Evolutionary conservation across 2,329 filamentous ascomycete species (phyloP).

Genomic region (Fusarium sp.): DNA sequence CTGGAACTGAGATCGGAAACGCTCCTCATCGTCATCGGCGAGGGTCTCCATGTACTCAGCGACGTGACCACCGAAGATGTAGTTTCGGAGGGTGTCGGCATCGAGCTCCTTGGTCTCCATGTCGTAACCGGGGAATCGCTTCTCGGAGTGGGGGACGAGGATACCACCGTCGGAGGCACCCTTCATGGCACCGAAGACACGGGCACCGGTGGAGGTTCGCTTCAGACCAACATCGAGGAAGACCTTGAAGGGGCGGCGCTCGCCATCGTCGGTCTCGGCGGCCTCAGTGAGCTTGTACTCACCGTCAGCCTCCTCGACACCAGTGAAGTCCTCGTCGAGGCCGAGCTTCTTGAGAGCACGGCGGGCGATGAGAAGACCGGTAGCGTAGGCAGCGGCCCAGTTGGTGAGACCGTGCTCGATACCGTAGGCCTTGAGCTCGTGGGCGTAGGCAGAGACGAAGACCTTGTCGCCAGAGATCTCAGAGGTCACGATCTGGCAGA

Average conservation of each 20-base stretch:
- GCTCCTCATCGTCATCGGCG: slow-evolving; percentile 99
- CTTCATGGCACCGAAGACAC: slow-evolving; percentile 99
- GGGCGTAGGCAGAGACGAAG: slow-evolving; percentile 89
- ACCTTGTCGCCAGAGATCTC: slow-evolving; percentile 99
- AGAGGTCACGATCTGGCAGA: slow-evolving; percentile 95
- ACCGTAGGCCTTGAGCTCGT: slow-evolving; percentile 98
- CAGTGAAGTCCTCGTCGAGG: slow-evolving; percentile 89
- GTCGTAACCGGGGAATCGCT: slow-evolving; percentile 99
- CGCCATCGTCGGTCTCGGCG: slow-evolving; percentile 78
- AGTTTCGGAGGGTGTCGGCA: slow-evolving; percentile 95
- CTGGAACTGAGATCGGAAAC: slow-evolving; percentile 97
- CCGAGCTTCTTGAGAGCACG: slow-evolving; percentile 97
- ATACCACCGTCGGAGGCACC: slow-evolving; percentile 98
- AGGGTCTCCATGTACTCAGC: slow-evolving; percentile 99
- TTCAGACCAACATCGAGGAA: slow-evolving; percentile 97
- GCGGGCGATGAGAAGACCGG: slow-evolving; percentile 95
- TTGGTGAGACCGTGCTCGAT: slow-evolving; percentile 99
- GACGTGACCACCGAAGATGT: slow-evolving; percentile 98
- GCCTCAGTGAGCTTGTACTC: slow-evolving; percentile 97
- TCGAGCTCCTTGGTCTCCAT: slow-evolving; percentile 98
- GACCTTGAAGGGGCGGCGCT: slow-evolving; percentile 99
- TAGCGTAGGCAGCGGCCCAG: slow-evolving; percentile 98
- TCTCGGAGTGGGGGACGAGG: slow-evolving; percentile 97
- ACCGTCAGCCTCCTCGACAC: slow-evolving; percentile 96
- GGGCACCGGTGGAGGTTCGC: slow-evolving; percentile 97